Evolutionary conservation across 2,329 filamentous ascomycete genomes (phyloP).

Genomic region (Fusarium citri): DNA sequence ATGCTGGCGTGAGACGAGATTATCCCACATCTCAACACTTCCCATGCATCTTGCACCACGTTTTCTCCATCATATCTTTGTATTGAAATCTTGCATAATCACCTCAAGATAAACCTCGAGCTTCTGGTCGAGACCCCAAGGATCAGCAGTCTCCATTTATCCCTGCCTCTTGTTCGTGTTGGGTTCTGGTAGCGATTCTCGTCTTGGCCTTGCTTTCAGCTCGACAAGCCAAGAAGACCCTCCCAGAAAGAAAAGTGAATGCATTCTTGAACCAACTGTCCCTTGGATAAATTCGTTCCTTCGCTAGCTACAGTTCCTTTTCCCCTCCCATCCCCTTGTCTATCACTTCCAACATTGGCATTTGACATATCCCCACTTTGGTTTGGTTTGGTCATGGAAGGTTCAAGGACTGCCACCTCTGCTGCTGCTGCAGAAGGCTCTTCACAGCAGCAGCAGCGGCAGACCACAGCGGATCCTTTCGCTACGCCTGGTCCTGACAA

Average conservation of each 20-base stretch:
- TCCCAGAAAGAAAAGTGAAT: background rate
- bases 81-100: slow-evolving; percentile 27
- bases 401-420: slow-evolving; percentile 27
- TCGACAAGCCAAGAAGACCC: background rate
- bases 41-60: background rate
- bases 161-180: background rate
- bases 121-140: background rate
- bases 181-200: background rate
- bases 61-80: background rate
- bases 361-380: slow-evolving; percentile 20
- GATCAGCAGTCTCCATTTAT: background rate
- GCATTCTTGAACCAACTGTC: slow-evolving; percentile 4
- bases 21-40: slow-evolving; percentile 8
- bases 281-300: slow-evolving; percentile 14
- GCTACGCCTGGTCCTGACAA: slow-evolving; percentile 28
- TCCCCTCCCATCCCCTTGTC: slow-evolving; percentile 11
- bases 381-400: slow-evolving; percentile 27
- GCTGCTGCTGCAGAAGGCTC: slow-evolving; percentile 22
- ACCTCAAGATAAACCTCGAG: slow-evolving; percentile 1
- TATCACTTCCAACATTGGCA: slow-evolving; percentile 27
- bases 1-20: background rate
- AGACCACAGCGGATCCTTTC: slow-evolving; percentile 17
- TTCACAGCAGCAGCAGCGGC: slow-evolving; percentile 3
- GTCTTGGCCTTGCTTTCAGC: slow-evolving; percentile 1
- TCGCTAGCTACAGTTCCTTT: background rate